A percentile compares a stretch with the other conserved stretches of the same genome.
Conservation (phyloP, 331 rosid genomes). For the Pyrus hybrid region DNA sequence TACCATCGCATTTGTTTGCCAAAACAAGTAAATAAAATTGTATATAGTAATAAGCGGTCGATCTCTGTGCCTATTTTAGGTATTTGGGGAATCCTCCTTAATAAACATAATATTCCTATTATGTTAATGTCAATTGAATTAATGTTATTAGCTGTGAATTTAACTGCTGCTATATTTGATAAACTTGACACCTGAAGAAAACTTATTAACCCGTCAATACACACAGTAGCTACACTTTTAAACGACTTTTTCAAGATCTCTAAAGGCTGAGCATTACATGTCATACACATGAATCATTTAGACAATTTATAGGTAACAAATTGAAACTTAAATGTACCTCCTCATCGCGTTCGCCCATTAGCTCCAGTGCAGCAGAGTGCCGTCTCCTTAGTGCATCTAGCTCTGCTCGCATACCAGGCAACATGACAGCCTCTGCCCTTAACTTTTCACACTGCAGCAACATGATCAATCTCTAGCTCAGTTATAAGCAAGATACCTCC, state of each 20-base stretch:
- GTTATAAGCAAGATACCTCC: constrained; percentile 1
- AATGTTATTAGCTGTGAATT: not conserved
- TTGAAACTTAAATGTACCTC: constrained; percentile 50
- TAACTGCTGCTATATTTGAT: not conserved
- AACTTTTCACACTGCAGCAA: constrained; percentile 80
- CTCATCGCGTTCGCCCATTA: constrained; percentile 99
- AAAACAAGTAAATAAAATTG: no score
- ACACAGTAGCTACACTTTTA: not conserved
- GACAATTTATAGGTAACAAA: constrained; percentile 4
- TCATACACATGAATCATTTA: not conserved
- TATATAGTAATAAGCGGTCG: no score
- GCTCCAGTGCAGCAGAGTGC: constrained; percentile 95
- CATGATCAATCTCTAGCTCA: constrained; percentile 13
- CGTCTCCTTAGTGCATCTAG: constrained; percentile 91
- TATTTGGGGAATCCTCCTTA: no score
- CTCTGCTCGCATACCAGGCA: constrained; percentile 92
- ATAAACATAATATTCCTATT: no score
- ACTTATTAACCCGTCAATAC: not conserved
- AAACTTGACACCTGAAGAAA: not conserved
- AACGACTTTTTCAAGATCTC: not conserved
- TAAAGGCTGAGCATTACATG: not conserved
- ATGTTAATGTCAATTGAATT: no score
- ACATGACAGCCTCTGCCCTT: constrained; percentile 58
- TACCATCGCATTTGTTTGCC: not conserved
- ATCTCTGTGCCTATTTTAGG: no score